Base-by-base conservation (phyloP, 2,329 filamentous ascomycete species). In the Clarireedia hainanense region DNA sequence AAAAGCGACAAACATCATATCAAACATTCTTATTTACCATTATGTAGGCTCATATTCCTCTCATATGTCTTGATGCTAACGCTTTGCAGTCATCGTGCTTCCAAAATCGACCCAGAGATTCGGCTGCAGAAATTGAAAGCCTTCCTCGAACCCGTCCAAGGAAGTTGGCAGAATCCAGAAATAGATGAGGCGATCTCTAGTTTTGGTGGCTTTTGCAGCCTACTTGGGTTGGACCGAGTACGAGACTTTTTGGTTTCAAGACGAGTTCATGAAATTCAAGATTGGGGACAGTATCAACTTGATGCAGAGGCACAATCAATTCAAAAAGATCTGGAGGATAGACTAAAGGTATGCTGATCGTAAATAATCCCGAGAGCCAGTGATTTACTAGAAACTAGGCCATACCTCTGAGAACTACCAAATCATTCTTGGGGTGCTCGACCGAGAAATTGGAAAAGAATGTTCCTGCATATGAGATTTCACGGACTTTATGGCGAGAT, bases 11-110 rank as follows among this genome's bases (percentile, higher is more conserved):
- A 56, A 85, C 94, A 66, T 89, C 91, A 1, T 91, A 95, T 65
- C 88, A 85, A 63, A 92, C 91, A 9, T 92, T 97, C 60, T 77
- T 97, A 0, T 95, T 99, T 69, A 94, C 95, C 57, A 94, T 99
- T 60, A 86, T 94, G 81, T 87, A 74, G 67, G 77, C 69, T 42
- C 12, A 4, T 6, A 5, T 20, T 43, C 6, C 49, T 36, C 36
- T n/a, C 3, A 24, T 24, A n/a, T 46, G 2, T 24, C 14, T 48
- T 15, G n/a, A 15, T 43, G 40, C 45, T 50, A 42, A 55, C 37
- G 43, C 30, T 20, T 42, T n/a, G 10, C 55, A 88, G 87, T 64
- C 92, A 97, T 71, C 89, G 94, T 58, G 85, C 90, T 37, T 85
- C 79, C 23, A 84, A 83, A 45, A 78, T 97, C 36, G 86, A 95